These are phyloP conservation scores for Agaricus sinodeliciosus DNA, from an alignment of 768 basidiomycete genomes.

Conservation along the genomic window DNA sequence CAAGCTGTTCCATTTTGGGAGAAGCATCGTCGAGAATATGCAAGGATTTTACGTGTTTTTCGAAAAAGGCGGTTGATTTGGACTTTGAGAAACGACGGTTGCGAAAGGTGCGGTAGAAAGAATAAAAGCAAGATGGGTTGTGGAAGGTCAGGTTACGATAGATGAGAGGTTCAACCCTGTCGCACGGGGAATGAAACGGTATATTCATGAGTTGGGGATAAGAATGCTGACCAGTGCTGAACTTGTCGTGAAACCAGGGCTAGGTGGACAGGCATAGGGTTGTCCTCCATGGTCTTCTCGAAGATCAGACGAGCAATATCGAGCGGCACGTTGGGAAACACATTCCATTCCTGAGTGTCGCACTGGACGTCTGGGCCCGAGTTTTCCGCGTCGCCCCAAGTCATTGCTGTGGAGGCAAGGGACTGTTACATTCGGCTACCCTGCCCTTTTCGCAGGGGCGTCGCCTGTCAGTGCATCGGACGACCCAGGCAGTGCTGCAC, in stretches of 20 bases:
- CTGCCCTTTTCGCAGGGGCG: too few relatives aligned
- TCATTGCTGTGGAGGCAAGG: too few relatives aligned
- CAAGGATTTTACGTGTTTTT: slow-evolving; percentile 1
- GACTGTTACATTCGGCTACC: too few relatives aligned
- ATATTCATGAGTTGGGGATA: background rate
- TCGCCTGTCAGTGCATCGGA: too few relatives aligned
- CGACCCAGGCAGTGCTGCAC: too few relatives aligned
- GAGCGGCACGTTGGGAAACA: background rate
- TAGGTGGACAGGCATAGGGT: slow-evolving; percentile 4
- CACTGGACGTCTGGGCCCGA: background rate
- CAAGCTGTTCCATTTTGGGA: background rate
- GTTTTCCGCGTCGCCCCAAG: background rate
- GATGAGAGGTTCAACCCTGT: slow-evolving; percentile 7
- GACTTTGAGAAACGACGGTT: slow-evolving; percentile 1
- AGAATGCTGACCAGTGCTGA: slow-evolving; percentile 1
- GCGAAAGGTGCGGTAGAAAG: slow-evolving; percentile 7
- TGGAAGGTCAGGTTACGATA: slow-evolving; percentile 4
- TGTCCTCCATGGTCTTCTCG: slow-evolving; percentile 6
- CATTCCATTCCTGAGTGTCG: too few relatives aligned
- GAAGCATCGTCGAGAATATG: background rate
- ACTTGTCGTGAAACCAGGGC: slow-evolving; percentile 6
- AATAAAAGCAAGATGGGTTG: background rate
- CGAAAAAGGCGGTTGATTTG: slow-evolving; percentile 4
- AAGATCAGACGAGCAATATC: slow-evolving; percentile 6
- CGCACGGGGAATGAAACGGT: background rate